phyloP scores from a whole-genome alignment of 23 red algal genomes.

The Cyanidium caldarium region DNA sequence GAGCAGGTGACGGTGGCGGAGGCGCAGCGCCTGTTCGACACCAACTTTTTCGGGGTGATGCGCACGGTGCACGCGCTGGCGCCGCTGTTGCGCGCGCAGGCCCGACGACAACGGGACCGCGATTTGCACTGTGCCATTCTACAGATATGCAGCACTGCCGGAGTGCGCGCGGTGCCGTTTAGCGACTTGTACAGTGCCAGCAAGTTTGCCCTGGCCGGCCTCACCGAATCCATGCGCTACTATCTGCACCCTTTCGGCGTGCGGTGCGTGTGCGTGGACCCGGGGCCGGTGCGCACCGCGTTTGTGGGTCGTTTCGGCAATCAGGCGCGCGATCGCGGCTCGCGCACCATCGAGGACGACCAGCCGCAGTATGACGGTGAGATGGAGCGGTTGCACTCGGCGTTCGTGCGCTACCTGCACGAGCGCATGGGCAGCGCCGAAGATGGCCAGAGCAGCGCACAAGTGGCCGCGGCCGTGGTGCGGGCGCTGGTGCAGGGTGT shows the following conservation, averaged over 20 bases:
- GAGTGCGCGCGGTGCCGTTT: constrained; percentile 12
- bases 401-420: not conserved
- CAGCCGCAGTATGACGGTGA: not conserved
- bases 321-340: not conserved
- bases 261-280: constrained; percentile 15
- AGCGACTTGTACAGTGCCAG: constrained; percentile 19
- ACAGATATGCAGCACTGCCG: constrained; percentile 11
- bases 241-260: constrained; percentile 12
- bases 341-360: not conserved
- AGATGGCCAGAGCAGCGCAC: not conserved
- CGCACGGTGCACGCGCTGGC: constrained; percentile 10
- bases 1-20: constrained; percentile 12
- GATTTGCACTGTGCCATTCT: constrained; percentile 7
- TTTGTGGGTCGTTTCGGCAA: constrained; percentile 3
- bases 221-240: constrained; percentile 24
- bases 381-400: not conserved
- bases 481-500: not conserved
- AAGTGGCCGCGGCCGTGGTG: not conserved
- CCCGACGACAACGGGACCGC: not conserved
- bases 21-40: constrained; percentile 24
- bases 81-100: constrained; percentile 11
- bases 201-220: constrained; percentile 29
- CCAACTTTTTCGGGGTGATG: constrained; percentile 32
- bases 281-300: constrained; percentile 22
- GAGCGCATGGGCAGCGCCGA: not conserved